Conservation (phyloP, 2,329 filamentous ascomycete species). For the Epichloe sp. region DNA sequence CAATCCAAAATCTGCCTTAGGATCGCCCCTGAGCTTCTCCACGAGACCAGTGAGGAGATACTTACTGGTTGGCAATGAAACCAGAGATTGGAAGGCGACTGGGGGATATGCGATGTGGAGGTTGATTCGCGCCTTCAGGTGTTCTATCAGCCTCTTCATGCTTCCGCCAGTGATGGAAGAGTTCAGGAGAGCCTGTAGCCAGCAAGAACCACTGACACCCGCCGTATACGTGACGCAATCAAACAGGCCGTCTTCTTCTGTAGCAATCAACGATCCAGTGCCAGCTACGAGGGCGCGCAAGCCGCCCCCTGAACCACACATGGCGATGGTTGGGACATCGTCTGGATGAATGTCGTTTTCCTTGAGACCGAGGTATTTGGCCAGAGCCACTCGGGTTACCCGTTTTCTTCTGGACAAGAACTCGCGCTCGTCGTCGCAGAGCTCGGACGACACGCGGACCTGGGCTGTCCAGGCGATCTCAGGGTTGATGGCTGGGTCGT, state of each 20-base stretch:
- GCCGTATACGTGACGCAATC: slow-evolving; percentile 93
- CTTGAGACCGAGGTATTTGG: slow-evolving; percentile 65
- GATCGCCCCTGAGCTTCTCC: slow-evolving; percentile 74
- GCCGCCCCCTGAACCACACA: slow-evolving; percentile 94
- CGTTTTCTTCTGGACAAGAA: slow-evolving; percentile 58
- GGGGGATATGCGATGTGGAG: slow-evolving; percentile 95
- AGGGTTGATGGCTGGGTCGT: slow-evolving; percentile 69
- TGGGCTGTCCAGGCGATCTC: slow-evolving; percentile 73
- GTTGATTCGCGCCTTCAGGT: slow-evolving; percentile 72
- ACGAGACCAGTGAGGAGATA: slow-evolving; percentile 77
- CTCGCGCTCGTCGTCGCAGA: slow-evolving; percentile 71
- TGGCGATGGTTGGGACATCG: slow-evolving; percentile 83
- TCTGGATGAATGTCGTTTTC: slow-evolving; percentile 79
- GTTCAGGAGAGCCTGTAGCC: slow-evolving; percentile 81
- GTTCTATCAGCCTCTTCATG: slow-evolving; percentile 60
- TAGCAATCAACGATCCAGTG: slow-evolving; percentile 72
- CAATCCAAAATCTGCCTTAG: slow-evolving; percentile 63
- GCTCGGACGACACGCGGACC: slow-evolving; percentile 67
- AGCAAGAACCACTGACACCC: slow-evolving; percentile 91
- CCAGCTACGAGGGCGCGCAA: slow-evolving; percentile 82
- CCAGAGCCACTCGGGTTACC: slow-evolving; percentile 59
- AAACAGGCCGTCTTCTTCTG: slow-evolving; percentile 76
- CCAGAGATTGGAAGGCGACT: slow-evolving; percentile 64
- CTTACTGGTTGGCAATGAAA: slow-evolving; percentile 86
- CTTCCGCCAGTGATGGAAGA: slow-evolving; percentile 54